phyloP scores from a whole-genome alignment of 2,329 filamentous ascomycete genomes.

The Didymella exigua region DNA sequence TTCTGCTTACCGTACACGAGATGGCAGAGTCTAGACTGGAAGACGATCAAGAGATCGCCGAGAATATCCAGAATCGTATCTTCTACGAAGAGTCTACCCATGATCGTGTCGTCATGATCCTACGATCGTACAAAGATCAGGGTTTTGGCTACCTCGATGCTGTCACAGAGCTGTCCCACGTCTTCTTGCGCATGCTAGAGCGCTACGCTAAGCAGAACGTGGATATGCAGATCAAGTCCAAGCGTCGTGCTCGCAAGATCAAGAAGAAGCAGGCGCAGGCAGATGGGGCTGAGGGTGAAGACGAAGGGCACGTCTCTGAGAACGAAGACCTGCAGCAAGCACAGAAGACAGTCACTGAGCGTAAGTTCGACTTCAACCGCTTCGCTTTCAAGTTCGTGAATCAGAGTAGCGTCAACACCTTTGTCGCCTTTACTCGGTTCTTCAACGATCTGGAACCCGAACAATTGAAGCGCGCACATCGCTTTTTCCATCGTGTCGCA shows the following conservation, averaged over 20 bases:
- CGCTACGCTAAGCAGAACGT: conserved; percentile 93
- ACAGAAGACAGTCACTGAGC: conserved; percentile 74
- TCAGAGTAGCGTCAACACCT: conserved; percentile 87
- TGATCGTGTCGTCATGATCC: conserved; percentile 79
- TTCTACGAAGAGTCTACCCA: conserved; percentile 98
- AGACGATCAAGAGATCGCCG: conserved; percentile 96
- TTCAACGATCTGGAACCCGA: conserved; percentile 78
- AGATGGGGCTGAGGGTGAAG: conserved; percentile 57
- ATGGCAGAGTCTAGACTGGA: conserved; percentile 85
- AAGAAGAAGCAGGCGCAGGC: conserved; percentile 64
- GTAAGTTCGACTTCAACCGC: conserved; percentile 90
- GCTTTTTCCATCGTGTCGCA: conserved; percentile 90
- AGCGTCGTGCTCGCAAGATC: conserved; percentile 73
- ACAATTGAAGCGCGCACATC: conserved; percentile 89
- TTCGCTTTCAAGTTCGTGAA: conserved; percentile 82
- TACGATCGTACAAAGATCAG: conserved; percentile 89
- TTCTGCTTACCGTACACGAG: conserved; percentile 87
- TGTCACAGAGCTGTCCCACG: conserved; percentile 86
- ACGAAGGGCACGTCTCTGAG: conserved; percentile 62
- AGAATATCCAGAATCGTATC: conserved; percentile 95
- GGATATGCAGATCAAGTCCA: conserved; percentile 89
- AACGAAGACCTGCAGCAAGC: conserved; percentile 73
- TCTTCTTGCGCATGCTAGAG: conserved; percentile 90
- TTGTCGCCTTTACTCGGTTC: conserved; percentile 77
- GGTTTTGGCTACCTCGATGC: conserved; percentile 93